phyloP scores from a whole-genome alignment of 2,329 filamentous ascomycete genomes.

The Calycina marina region DNA sequence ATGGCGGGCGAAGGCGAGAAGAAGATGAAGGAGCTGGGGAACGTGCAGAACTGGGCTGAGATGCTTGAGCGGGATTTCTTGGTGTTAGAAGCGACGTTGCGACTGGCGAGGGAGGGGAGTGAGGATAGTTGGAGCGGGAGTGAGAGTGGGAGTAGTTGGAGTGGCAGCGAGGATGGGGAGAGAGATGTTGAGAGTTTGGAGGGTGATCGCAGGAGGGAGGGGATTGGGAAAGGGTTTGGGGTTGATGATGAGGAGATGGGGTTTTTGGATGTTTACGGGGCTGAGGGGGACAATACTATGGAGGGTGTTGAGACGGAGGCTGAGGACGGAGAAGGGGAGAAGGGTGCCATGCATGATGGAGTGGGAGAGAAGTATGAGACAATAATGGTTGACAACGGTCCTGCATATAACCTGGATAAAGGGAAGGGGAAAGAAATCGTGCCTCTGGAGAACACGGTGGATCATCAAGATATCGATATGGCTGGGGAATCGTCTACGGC shows the following conservation, averaged over 20 bases:
- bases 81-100: conserved; percentile 48
- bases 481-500: too few species aligned
- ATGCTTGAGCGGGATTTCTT: conserved; percentile 56
- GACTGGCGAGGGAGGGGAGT: conserved; percentile 33
- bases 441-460: too few species aligned
- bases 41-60: conserved; percentile 81
- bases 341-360: too few species aligned
- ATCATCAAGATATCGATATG: too few species aligned
- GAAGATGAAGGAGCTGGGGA: conserved; percentile 62
- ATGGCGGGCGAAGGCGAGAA: conserved; percentile 47
- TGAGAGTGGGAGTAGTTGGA: conserved; percentile 5
- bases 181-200: conserved; percentile 2
- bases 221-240: not conserved
- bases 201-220: conserved; percentile 3
- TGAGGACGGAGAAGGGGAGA: too few species aligned
- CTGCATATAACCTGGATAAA: too few species aligned
- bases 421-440: too few species aligned
- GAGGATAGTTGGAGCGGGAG: conserved; percentile 10
- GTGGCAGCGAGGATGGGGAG: conserved; percentile 3
- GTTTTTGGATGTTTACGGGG: not conserved
- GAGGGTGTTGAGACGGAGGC: not conserved
- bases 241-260: conserved; percentile 1
- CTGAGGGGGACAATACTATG: not conserved
- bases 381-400: too few species aligned
- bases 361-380: too few species aligned